A percentile compares a stretch with the other conserved stretches of the same genome.
These are phyloP conservation scores for Rhizophagus clarus DNA, from an alignment of 192 early-diverging fungal genomes.

Conservation along the genomic window DNA sequence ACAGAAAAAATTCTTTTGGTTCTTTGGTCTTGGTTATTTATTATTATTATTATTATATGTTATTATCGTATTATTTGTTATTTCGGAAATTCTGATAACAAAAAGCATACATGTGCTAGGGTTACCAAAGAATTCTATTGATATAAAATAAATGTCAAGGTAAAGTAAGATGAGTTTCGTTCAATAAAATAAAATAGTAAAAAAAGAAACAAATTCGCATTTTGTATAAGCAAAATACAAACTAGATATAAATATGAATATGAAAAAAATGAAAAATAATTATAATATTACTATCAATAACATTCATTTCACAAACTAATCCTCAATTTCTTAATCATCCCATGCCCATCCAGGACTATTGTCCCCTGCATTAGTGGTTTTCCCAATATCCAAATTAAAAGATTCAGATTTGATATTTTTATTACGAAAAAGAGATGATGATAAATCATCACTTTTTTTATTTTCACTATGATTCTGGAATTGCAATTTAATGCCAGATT, in stretches of 20 bases:
- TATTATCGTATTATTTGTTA: background rate
- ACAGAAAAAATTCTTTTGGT: background rate
- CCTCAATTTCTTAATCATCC: conserved; percentile 27
- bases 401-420: background rate
- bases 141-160: background rate
- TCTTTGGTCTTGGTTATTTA: background rate
- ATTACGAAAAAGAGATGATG: background rate
- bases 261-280: background rate
- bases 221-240: background rate
- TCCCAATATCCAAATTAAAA: background rate
- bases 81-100: background rate
- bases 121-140: background rate
- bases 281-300: background rate
- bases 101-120: background rate
- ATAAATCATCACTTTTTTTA: conserved; percentile 4
- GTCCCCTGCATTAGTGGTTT: background rate
- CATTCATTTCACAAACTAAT: background rate
- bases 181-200: background rate
- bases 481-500: background rate
- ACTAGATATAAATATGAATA: background rate
- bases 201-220: background rate
- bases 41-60: background rate
- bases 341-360: conserved; percentile 28
- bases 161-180: background rate
- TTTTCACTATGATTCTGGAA: background rate